Percentiles rank a stretch among this genome's conserved stretches.
phyloP scores from a whole-genome alignment of 1,284 basidiomycete genomes.

The Leccinum subatratum region DNA sequence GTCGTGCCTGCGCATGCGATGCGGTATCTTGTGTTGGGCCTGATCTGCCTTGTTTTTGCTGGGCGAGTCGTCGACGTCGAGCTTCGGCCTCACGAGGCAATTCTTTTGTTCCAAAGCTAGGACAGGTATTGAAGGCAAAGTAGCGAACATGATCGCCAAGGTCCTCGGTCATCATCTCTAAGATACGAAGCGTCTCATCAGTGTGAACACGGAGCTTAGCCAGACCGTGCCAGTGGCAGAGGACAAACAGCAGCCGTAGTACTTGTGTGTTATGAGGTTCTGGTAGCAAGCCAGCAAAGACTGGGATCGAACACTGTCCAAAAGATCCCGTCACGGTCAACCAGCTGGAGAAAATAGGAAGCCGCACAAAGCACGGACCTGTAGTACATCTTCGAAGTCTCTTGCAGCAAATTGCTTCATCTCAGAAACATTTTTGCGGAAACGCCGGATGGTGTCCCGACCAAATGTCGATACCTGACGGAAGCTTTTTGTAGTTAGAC shows the following conservation, averaged over 20 bases:
- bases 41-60: background rate
- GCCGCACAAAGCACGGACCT: too few species aligned
- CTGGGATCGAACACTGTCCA: background rate
- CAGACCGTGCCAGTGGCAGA: background rate
- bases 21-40: background rate
- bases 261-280: background rate
- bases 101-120: background rate
- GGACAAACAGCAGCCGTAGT: background rate
- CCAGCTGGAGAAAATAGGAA: background rate
- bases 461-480: too few species aligned
- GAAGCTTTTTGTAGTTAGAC: too few species aligned
- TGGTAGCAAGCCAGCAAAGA: background rate
- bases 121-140: background rate
- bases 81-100: background rate
- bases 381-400: too few species aligned
- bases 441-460: too few species aligned
- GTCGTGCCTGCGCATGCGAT: background rate
- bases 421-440: too few species aligned
- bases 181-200: background rate
- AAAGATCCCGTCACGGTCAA: background rate
- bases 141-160: background rate
- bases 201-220: too few species aligned
- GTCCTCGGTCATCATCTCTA: background rate
- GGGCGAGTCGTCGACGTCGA: background rate
- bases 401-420: too few species aligned